Evolutionary conservation across 176 grass and related monocot genomes (phyloP), one percentile per base, ranked within the genome.

Genomic region (Hordeum vulgare): DNA sequence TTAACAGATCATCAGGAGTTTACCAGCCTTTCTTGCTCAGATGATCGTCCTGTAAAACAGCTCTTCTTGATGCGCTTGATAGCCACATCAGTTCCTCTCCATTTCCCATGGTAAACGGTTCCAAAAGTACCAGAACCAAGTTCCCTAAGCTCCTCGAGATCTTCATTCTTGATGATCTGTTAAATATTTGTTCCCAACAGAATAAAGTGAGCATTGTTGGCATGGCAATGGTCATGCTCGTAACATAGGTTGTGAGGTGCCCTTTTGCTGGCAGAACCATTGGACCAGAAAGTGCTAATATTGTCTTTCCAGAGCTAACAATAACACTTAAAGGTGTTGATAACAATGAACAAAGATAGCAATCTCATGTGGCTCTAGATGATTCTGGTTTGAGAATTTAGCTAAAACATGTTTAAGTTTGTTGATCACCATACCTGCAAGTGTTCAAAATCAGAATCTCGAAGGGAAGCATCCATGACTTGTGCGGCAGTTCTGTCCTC

Each of bases 21-120:
- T 90, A 98, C 96, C 66, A 99, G 75, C 94, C 93, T 95, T 93
- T 99, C 93, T 86, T 94, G 93, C 61, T 99, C 96, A 75, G 96
- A 96, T 68, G 96, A 96, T 79, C 85, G 87, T 45, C 96, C 91
- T 25, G 91, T 89, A 74, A 99, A 99, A 74, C 93, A 96, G 36
- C 91, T 99, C 75, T 99, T 99, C 83, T 99, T 99, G 88, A 99
- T 99, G 79, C 96, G 83, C 73, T 99, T 99, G 68, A 99, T 99
- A 35, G 96, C 96, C 79, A 99, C 96, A 75, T 99, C 96, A 75
- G 91, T 99, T 51, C 96, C 96, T 88, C 96, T 99, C 96, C 96
- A 99, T 89, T 99, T 99, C 77, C 96, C 96, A 71, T 99, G 93
- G 80, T 96, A 99, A 21, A 99, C 96, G 25, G 96, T 99, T 79